Base-by-base conservation (phyloP, 257 asterid genomes). In the Solanum pennellii region DNA sequence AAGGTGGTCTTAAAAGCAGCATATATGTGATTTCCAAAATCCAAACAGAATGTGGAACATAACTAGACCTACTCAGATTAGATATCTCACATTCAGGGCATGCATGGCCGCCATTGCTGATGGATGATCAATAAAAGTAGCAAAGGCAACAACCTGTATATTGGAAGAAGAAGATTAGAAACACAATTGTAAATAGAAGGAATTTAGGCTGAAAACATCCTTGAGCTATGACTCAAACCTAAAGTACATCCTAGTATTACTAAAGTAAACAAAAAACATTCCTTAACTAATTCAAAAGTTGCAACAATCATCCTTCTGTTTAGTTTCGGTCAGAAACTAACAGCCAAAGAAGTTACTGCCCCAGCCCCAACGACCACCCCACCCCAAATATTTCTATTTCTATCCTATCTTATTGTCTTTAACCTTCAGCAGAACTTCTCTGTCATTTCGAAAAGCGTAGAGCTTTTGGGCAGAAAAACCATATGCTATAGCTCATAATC, bases 91-190 rank as follows among this genome's bases (percentile, higher is more conserved):
- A 89, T 96, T 96, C 87, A 97, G 88, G 41, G 99, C 89, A 88
- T 95, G 96, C 88, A 97, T 92, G 23, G 98, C 94, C 83, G 96
- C 94, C 94, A 95, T 89, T 79, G 99, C 99, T 56, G 98, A 92
- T 89, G 89, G 99, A 90, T 93, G 99, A 92, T 94, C 94, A 37
- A 92, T 91, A 91, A 97, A 97, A 83, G 96, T 97, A 62, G 99
- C 99, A 93, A 96, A 97, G 41, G 99, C 99, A 88, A 95, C 99
- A 77, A 96, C 99, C 99, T 97, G 94, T 82, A 87, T 89, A 72
- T 80, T 66, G 37, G 49, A 47, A 41, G 59, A 47, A 88, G 35
- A 71, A 66, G 86, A 13, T 42, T 23, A 87, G 45, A 25, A 27
- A 79, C 31, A 7, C 49, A 18, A 82, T 20, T 16, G 85, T 11